phyloP scores from a whole-genome alignment of 2,329 filamentous ascomycete genomes.

The Pseudogymnoascus sp. region DNA sequence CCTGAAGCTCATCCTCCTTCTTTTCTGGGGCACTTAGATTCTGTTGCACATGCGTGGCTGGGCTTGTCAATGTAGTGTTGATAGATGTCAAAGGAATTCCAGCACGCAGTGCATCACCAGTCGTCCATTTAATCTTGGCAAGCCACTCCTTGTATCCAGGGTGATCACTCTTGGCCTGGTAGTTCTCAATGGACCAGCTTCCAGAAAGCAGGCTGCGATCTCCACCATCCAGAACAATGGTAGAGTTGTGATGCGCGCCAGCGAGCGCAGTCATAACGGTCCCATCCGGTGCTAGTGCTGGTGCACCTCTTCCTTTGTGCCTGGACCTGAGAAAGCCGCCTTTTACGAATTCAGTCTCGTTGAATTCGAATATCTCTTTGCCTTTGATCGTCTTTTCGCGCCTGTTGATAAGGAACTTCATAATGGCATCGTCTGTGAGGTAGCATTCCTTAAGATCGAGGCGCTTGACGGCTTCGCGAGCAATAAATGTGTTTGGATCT shows the following conservation, averaged over 20 bases:
- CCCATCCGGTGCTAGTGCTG: neutral
- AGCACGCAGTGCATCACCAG: neutral
- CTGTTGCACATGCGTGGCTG: neutral
- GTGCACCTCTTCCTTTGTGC: neutral
- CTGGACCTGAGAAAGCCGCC: neutral
- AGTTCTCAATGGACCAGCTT: neutral
- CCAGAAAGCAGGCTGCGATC: neutral
- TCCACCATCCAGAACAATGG: neutral
- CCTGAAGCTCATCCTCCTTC: neutral
- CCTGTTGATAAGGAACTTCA: neutral
- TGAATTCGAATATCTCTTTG: neutral
- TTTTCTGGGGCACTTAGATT: neutral
- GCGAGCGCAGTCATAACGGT: neutral
- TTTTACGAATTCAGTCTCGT: neutral
- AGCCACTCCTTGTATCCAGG: neutral
- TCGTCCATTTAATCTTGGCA: neutral
- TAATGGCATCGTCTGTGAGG: neutral
- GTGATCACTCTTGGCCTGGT: neutral
- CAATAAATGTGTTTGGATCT: neutral
- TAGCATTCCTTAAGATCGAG: neutral
- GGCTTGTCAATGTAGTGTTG: neutral
- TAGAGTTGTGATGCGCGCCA: neutral
- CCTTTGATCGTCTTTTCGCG: neutral
- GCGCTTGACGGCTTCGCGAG: neutral
- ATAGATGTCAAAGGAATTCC: neutral